Evolutionary conservation across 148 eudicot species (phyloP).

Genomic region (Limonium bicolor): DNA sequence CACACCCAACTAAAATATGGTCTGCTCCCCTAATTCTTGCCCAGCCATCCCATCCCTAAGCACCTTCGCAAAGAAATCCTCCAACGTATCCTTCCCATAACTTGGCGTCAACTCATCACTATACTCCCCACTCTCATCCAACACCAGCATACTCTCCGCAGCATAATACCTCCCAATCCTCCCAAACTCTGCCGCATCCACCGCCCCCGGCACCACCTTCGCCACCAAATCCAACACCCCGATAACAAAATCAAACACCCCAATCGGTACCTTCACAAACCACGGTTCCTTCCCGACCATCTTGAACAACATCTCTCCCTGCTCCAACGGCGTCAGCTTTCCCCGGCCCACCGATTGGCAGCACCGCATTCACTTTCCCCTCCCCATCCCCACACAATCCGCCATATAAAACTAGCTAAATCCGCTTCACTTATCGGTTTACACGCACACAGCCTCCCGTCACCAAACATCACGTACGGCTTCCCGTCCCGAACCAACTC

Average conservation of each 20-base stretch:
- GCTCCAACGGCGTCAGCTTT: conserved; percentile 77
- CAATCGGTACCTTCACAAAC: conserved; percentile 78
- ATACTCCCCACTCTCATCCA: conserved; percentile 75
- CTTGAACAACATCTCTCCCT: conserved; percentile 75
- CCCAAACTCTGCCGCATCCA: conserved; percentile 89
- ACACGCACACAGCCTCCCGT: conserved; percentile 87
- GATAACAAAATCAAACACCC: conserved; percentile 83
- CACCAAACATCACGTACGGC: conserved; percentile 99
- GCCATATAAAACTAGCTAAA: conserved; percentile 72
- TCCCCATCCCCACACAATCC: conserved; percentile 65
- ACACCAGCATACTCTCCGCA: conserved; percentile 85
- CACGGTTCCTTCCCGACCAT: conserved; percentile 62
- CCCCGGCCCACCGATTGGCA: conserved; percentile 95
- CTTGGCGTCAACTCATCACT: conserved; percentile 70
- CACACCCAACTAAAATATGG: conserved; percentile 19
- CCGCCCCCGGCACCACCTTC: conserved; percentile 60
- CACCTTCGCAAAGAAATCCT: conserved; percentile 69
- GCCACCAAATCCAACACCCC: conserved; percentile 71
- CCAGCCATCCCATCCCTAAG: conserved; percentile 85
- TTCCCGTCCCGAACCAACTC: conserved; percentile 89
- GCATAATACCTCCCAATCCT: conserved; percentile 95
- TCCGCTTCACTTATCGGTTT: conserved; percentile 86
- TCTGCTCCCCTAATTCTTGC: conserved; percentile 89
- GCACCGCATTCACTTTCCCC: conserved; percentile 45
- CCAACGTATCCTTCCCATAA: conserved; percentile 83